Evolutionary conservation across 352 stramenopile species (phyloP).

Genomic region (Phytophthora palmivora): DNA sequence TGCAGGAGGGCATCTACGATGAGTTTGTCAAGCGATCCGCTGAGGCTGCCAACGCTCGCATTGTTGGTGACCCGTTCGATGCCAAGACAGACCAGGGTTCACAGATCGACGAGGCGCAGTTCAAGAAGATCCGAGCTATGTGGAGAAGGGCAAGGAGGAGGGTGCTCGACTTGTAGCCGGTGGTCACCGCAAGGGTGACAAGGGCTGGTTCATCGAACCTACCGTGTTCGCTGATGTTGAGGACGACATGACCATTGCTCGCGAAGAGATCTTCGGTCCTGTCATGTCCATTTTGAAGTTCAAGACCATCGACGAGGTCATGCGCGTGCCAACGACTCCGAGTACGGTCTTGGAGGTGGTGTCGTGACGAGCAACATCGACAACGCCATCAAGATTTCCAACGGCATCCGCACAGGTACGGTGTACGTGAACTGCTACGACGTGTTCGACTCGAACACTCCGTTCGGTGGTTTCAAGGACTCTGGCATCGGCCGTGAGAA

Average conservation of each 20-base stretch:
- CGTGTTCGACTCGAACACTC: slow-evolving; percentile 82
- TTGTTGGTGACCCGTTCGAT: slow-evolving; percentile 66
- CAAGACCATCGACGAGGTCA: slow-evolving; percentile 58
- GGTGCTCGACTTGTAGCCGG: slow-evolving; percentile 82
- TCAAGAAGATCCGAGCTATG: slow-evolving; percentile 85
- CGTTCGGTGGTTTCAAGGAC: slow-evolving; percentile 88
- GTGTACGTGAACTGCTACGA: slow-evolving; percentile 95
- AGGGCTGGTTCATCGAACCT: slow-evolving; percentile 91
- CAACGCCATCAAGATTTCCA: slow-evolving; percentile 84
- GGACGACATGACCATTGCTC: slow-evolving; percentile 49
- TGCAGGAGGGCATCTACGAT: slow-evolving; percentile 87
- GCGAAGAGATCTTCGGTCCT: neutral
- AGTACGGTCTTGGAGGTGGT: slow-evolving; percentile 86
- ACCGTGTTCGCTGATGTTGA: slow-evolving; percentile 89
- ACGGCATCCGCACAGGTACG: slow-evolving; percentile 88
- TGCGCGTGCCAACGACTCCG: slow-evolving; percentile 78
- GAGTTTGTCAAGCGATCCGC: slow-evolving; percentile 74
- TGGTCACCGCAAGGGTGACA: slow-evolving; percentile 62
- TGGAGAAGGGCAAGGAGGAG: slow-evolving; percentile 73
- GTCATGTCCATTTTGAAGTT: slow-evolving; percentile 8
- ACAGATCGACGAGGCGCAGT: slow-evolving; percentile 63
- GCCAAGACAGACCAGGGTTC: slow-evolving; percentile 47
- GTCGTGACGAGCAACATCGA: slow-evolving; percentile 90
- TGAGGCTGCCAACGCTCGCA: slow-evolving; percentile 52
- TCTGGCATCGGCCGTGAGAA: slow-evolving; percentile 82